Evolutionary conservation across 352 stramenopile species (phyloP), one percentile per base, ranked within the genome.

Genomic region (Phytopythium montanum): DNA sequence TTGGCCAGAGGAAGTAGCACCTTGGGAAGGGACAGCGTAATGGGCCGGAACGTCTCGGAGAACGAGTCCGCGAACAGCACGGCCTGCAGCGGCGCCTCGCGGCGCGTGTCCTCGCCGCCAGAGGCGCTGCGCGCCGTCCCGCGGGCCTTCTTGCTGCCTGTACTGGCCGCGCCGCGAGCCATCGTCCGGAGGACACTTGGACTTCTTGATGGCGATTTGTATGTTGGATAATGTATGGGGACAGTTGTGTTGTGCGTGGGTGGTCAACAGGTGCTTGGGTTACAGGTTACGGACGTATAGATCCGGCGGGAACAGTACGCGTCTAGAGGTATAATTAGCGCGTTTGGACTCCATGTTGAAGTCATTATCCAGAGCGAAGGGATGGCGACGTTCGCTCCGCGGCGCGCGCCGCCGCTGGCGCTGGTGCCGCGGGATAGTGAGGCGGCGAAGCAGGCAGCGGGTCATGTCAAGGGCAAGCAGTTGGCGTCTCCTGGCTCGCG

Each of bases 11-110:
- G 96, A 41, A 98, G 91, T 23, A 99, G 69, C 23, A 98, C 85
- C 73, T 99, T 98, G 36, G 95, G 94, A 54, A 73, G 67, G 42
- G 82, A 63, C n/a, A 91, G 68, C 54, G 87, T 94, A 58, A 97
- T 90, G 31, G 92, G 96, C 31, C 94, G 89, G 79, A 98, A 99
- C 49, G 91, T 96, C 64, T 97, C 90, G 8, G 77, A 81, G 73
- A 98, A 98, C 46, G 88, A 96, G 71, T 99, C 96, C 21, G 96
- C 96, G 41, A 99, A 89, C n/a, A 99, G 68, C 5, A 99, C 92
- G 16, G 97, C 97, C 81, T 99, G 97, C 16, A 99, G 81, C 31
- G 88, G 91, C 59, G 96, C 87, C 59, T 98, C 93, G 41, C 90
- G 81, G 21, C 95, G 88, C 36, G 91, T 88, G 63, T 96, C 86